Evolutionary conservation across 768 basidiomycete species (phyloP), one percentile per base, ranked within the genome.

Genomic region (Pulveroboletus sp.): DNA sequence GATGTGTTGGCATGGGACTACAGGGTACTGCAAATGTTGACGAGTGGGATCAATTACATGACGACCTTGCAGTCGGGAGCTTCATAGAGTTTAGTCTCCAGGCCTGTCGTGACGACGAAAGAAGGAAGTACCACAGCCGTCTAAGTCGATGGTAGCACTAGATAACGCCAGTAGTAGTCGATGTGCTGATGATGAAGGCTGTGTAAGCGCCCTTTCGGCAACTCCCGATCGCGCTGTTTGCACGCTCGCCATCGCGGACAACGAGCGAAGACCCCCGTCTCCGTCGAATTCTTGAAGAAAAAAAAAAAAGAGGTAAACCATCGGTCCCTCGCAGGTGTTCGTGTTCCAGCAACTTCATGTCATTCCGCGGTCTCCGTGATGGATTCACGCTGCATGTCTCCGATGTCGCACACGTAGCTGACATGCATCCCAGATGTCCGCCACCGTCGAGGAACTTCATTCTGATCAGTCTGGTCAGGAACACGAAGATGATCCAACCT

Each of bases 391-490:
- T 36, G 38, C 49, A 18, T 9, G 24, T 38, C 43, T 46, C 55
- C 61, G 72, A 71, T 74, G 66, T 58, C 17, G 38, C 44, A 53
- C 50, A 56, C 45, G 42, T 60, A 51, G 47, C 66, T 70, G 51
- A 72, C 56, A 18, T 49, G 17, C 33, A 40, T 38, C 44, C 21
- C 50, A 77, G 84, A 89, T 89, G 87, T 84, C 84, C 46, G 82
- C 83, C 8, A 64, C 61, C 62, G 89, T 90, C 62, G 90, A 93
- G 72, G 90, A 93, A 76, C 72, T 91, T 57, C 65, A 68, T 56
- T 90, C 89, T 51, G 89, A 90, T 75, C 84, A 88, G 71, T 86
- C 84, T 57, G 83, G 81, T 59, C 81, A 83, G 55, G 81, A 82
- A 33, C 74, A 79, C 13, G 86, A 90, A 54, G 88, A 90, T 67